These are phyloP conservation scores for Ramaria rubella DNA, from an alignment of 768 basidiomycete genomes.

Conservation along the genomic window DNA sequence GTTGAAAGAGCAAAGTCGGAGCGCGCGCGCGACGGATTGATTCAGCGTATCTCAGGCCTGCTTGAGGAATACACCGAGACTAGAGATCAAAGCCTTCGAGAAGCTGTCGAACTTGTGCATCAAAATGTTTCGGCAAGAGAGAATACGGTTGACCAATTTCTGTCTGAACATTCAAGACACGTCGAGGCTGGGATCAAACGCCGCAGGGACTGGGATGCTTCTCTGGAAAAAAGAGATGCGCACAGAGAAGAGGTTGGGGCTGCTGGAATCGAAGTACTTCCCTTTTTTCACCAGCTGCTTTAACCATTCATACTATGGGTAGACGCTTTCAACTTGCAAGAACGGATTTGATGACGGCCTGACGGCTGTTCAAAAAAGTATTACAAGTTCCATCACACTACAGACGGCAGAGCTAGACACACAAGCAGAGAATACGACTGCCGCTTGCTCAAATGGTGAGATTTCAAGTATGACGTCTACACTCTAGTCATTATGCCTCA, in stretches of 20 bases:
- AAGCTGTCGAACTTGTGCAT: conserved; percentile 47
- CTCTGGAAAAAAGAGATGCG: conserved; percentile 38
- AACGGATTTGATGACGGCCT: conserved; percentile 23
- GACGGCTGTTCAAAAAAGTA: not conserved
- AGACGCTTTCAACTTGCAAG: conserved; percentile 34
- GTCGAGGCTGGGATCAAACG: conserved; percentile 36
- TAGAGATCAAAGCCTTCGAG: conserved; percentile 58
- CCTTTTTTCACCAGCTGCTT: not conserved
- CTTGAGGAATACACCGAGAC: conserved; percentile 64
- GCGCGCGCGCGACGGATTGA: conserved; percentile 61
- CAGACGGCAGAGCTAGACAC: conserved; percentile 4
- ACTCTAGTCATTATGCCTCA: not conserved
- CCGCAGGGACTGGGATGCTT: conserved; percentile 35
- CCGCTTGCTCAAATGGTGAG: conserved; percentile 41
- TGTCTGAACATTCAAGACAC: conserved; percentile 41
- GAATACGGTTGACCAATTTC: conserved; percentile 41
- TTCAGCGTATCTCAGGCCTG: conserved; percentile 68
- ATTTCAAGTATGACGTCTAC: not conserved
- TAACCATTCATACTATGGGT: conserved; percentile 32
- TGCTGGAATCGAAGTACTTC: conserved; percentile 49
- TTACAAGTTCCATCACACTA: not conserved
- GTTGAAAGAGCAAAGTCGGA: conserved; percentile 61
- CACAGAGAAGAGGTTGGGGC: conserved; percentile 53
- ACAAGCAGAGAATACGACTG: conserved; percentile 38
- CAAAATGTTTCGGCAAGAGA: conserved; percentile 52